phyloP scores from a whole-genome alignment of 2,329 filamentous ascomycete genomes.

The Fusarium sacchari region DNA sequence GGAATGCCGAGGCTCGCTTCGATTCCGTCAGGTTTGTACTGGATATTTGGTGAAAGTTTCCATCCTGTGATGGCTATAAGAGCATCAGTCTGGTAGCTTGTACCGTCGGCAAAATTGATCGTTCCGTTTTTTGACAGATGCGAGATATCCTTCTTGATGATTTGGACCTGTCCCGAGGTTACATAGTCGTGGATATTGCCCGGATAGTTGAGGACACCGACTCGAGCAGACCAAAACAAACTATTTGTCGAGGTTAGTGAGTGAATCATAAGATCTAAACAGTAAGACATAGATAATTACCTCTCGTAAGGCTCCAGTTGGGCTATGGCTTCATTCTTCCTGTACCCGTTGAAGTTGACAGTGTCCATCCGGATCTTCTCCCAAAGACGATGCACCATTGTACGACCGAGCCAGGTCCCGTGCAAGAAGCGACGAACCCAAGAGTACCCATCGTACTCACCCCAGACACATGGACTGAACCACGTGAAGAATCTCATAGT shows the following conservation, averaged over 20 bases:
- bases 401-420: background rate
- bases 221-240: background rate
- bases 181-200: background rate
- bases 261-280: fast-evolving
- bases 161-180: background rate
- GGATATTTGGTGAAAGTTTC: background rate
- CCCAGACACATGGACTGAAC: background rate
- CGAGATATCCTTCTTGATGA: background rate
- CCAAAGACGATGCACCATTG: background rate
- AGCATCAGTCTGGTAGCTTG: no score
- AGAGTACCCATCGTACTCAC: background rate
- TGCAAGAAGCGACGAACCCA: background rate
- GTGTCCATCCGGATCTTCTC: background rate
- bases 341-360: background rate
- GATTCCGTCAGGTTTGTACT: background rate
- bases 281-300: fast-evolving
- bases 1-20: background rate
- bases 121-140: background rate
- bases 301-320: background rate
- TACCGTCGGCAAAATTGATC: background rate
- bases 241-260: fast-evolving
- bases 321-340: fast-evolving
- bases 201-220: background rate
- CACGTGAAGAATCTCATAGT: background rate
- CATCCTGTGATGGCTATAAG: background rate